A percentile compares a stretch with the other conserved stretches of the same genome.
These are phyloP conservation scores for Podospora pseudocomata DNA, from an alignment of 495 filamentous ascomycete genomes.

Conservation along the genomic window DNA sequence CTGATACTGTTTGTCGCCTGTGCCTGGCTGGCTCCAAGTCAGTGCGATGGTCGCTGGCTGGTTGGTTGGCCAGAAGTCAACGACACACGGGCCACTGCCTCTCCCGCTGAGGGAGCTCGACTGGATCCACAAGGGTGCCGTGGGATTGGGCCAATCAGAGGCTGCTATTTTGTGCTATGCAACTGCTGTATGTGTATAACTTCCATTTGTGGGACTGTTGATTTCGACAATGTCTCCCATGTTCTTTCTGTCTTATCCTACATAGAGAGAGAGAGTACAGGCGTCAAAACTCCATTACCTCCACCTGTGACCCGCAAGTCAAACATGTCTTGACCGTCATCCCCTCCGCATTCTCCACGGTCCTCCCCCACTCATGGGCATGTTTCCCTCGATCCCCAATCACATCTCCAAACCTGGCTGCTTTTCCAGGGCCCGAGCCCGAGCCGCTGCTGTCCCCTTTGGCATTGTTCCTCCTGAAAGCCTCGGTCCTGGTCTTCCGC, in stretches of 20 bases:
- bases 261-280: too few species aligned
- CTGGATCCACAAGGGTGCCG: too few species aligned
- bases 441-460: conserved; percentile 40
- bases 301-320: conserved; percentile 93
- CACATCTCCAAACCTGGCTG: conserved; percentile 73
- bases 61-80: conserved; percentile 13
- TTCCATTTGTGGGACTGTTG: too few species aligned
- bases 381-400: conserved; percentile 66
- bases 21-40: conserved; percentile 14
- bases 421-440: conserved; percentile 34
- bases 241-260: too few species aligned
- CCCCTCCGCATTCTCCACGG: conserved; percentile 75
- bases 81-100: not conserved
- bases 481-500: conserved; percentile 88
- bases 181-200: too few species aligned
- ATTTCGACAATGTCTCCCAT: too few species aligned
- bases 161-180: not conserved
- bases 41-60: not conserved
- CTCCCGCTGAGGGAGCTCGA: too few species aligned
- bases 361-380: conserved; percentile 87
- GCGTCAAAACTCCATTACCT: conserved; percentile 81
- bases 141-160: not conserved
- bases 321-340: conserved; percentile 79
- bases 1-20: conserved; percentile 4
- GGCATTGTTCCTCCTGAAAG: conserved; percentile 59